phyloP scores from a whole-genome alignment of 78 protist species.

The Polysphondylium violaceum region DNA sequence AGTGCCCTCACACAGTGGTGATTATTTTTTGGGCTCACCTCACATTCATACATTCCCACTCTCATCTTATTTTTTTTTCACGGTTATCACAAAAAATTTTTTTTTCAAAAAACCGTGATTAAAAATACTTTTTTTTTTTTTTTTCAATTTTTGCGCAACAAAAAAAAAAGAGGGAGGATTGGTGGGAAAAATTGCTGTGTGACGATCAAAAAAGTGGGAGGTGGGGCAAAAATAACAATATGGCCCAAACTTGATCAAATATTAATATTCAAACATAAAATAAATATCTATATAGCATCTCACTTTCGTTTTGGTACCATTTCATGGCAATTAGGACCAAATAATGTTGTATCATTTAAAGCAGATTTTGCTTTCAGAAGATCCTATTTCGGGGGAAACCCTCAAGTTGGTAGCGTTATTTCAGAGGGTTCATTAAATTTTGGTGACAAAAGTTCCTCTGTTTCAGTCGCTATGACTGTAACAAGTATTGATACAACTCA shows the following conservation, averaged over 20 bases:
- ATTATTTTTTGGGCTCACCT: too few relatives aligned
- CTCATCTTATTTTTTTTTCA: background rate
- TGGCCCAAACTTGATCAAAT: background rate
- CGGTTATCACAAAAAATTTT: background rate
- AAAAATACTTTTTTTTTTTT: background rate
- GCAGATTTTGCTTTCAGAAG: conserved; percentile 24
- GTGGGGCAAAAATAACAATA: too few relatives aligned
- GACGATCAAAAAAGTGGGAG: too few relatives aligned
- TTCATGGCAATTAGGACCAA: conserved; percentile 9
- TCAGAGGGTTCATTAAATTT: background rate
- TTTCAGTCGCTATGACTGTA: background rate
- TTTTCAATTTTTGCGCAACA: too few relatives aligned
- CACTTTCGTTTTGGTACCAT: conserved; percentile 33
- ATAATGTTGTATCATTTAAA: background rate
- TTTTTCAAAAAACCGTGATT: background rate
- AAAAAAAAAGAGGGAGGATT: too few relatives aligned
- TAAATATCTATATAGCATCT: background rate
- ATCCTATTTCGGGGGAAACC: background rate
- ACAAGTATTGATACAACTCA: background rate
- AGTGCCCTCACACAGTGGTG: too few relatives aligned
- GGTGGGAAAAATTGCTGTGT: too few relatives aligned
- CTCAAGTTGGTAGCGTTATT: background rate
- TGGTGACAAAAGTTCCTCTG: background rate
- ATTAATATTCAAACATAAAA: background rate
- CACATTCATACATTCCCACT: too few relatives aligned